Percentiles rank a stretch among this genome's conserved stretches.
Conservation (phyloP, 345 rosid species). For the Melastoma malabathricum region DNA sequence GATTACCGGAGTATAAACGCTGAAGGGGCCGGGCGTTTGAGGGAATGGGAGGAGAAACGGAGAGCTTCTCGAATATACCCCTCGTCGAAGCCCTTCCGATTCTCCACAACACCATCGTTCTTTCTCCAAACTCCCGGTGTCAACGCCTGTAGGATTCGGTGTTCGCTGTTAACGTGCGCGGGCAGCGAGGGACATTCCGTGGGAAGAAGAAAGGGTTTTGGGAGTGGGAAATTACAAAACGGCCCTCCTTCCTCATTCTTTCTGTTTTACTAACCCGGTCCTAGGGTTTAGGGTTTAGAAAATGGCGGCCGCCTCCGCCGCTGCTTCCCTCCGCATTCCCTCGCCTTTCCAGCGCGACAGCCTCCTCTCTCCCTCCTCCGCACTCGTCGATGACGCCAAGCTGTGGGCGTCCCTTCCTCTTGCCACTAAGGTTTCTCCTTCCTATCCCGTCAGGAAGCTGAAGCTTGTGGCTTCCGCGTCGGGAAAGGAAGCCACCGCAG, state of each 20-base stretch:
- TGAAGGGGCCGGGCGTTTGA: no score
- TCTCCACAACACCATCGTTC: constrained; percentile 8
- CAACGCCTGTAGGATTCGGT: neutral
- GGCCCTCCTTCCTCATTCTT: no score
- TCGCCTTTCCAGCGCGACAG: neutral
- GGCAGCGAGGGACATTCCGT: no score
- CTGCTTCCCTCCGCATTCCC: neutral
- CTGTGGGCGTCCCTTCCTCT: constrained; percentile 1
- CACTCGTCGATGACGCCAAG: neutral
- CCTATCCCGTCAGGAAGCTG: neutral
- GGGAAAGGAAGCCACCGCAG: constrained; percentile 17
- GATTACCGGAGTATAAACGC: no score
- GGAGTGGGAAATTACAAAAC: no score
- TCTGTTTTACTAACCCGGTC: no score
- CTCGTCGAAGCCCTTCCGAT: constrained; percentile 15
- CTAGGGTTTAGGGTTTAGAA: neutral
- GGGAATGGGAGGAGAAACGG: no score
- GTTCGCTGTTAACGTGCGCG: neutral
- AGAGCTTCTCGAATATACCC: constrained; percentile 3
- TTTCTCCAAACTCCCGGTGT: neutral
- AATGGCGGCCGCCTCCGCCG: neutral
- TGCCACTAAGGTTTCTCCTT: neutral
- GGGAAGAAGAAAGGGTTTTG: no score
- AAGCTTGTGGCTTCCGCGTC: constrained; percentile 8
- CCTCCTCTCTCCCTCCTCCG: neutral